Base-by-base conservation (phyloP, 768 basidiomycete genomes). In the Suillus brevipes region DNA sequence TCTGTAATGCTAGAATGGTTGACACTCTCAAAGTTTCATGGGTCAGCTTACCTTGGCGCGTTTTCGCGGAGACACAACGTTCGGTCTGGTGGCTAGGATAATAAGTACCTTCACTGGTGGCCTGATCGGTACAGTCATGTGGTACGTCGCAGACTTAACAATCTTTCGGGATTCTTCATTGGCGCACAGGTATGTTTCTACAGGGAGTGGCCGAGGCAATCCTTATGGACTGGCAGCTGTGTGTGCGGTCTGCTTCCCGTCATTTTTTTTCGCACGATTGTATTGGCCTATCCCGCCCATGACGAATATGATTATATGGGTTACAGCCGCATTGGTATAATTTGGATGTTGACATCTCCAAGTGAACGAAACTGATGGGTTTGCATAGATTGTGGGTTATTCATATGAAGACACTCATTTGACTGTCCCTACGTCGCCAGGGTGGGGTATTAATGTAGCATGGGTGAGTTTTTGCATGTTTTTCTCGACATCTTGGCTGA, bases 281-380 rank as follows among this genome's bases (percentile, higher is more conserved):
- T 90, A 93, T 75, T 90, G 85, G 82, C 89, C 92, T 1, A 87
- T 86, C 12, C 82, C 87, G 1, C 88, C 89, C 0, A 85, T 93
- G 81, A 87, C 85, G n/a, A 87, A 87, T 61, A 78, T 91, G 37
- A 84, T 92, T 25, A 84, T 88, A 70, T 87, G 87, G 69, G 83
- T 89, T 9, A 92, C 90, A 1, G 69, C 80, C 14, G 79, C 80
- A 34, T 73, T 92, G 78, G 90, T 90, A 64, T 34, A 84, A 74
- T 13, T 36, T 42, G 4, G 5, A 49, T 37, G 8, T 63, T 40
- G n/a, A 10, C 34, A 45, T 64, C 1, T 12, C 7, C 9, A n/a
- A 20, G 9, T 18, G 16, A 45, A n/a, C 14, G 4, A 45, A 20
- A 47, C 6, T 12, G 25, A 23, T 18, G 8, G 37, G 25, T 34